phyloP scores from a whole-genome alignment of 2,329 filamentous ascomycete species.

The Phialophora verrucosa region DNA sequence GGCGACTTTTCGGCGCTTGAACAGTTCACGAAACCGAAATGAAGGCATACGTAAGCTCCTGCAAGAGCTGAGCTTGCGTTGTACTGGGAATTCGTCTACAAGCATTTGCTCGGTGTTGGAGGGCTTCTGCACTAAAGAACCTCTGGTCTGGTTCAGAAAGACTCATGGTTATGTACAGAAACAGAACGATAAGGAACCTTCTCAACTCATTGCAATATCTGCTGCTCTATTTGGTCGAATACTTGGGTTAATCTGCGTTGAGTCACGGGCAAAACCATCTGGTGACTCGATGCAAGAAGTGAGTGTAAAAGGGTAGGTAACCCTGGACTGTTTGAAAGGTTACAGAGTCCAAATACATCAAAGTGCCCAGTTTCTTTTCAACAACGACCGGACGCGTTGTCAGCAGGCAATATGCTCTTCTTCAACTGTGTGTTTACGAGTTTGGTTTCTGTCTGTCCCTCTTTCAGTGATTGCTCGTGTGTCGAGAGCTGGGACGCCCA shows the following conservation, averaged over 20 bases:
- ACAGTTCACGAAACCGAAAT: conserved; percentile 62
- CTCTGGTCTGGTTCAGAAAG: neutral
- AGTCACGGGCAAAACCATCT: neutral
- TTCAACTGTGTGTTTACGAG: neutral
- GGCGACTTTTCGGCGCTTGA: conserved; percentile 41
- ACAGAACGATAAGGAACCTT: neutral
- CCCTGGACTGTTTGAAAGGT: neutral
- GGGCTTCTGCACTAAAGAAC: neutral
- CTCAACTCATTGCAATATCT: neutral
- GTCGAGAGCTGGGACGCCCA: neutral
- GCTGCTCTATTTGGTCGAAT: neutral
- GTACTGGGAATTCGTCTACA: neutral
- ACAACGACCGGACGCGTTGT: neutral
- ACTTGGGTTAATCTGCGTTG: neutral
- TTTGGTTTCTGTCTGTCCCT: neutral
- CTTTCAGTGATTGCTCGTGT: neutral
- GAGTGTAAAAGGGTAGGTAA: neutral
- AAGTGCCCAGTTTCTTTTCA: neutral
- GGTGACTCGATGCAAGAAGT: neutral
- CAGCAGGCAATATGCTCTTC: neutral
- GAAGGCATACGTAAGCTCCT: conserved; percentile 11
- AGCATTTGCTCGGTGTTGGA: conserved; percentile 1
- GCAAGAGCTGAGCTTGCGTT: neutral
- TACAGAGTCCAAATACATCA: neutral
- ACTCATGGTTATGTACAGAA: neutral